Evolutionary conservation across 345 rosid genomes (phyloP).

Genomic region (Rhodamnia rubescens): DNA sequence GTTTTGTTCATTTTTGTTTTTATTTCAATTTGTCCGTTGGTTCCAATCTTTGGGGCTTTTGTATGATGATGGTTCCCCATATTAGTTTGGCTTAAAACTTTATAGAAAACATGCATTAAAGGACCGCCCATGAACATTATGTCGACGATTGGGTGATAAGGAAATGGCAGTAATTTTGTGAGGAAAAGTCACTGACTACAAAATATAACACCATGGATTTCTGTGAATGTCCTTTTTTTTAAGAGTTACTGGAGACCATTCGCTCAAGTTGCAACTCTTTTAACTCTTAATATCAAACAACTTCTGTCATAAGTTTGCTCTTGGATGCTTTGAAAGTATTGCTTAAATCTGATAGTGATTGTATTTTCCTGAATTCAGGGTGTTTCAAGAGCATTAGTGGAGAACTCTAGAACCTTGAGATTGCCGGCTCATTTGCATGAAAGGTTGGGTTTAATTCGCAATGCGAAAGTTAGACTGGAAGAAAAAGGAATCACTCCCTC

Average conservation of each 20-base stretch:
- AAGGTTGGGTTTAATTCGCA: constrained; percentile 73
- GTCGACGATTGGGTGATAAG: neutral
- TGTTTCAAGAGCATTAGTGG: constrained; percentile 80
- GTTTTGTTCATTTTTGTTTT: neutral
- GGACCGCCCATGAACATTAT: neutral
- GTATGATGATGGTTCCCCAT: neutral
- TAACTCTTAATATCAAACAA: neutral
- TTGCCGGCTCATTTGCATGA: constrained; percentile 82
- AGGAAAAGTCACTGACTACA: neutral
- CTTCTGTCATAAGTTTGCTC: neutral
- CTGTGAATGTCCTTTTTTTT: neutral
- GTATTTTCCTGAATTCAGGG: constrained; percentile 42
- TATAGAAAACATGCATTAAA: neutral
- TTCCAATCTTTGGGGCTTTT: neutral
- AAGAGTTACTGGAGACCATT: neutral
- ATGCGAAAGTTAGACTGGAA: constrained; percentile 77
- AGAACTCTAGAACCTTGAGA: constrained; percentile 75
- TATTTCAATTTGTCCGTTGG: neutral
- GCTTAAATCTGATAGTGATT: constrained; percentile 1
- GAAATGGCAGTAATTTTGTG: neutral
- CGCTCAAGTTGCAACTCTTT: neutral
- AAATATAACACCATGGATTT: neutral
- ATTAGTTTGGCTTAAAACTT: neutral
- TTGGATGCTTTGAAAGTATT: neutral
- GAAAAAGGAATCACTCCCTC: constrained; percentile 84